phyloP scores from a whole-genome alignment of 129 eudicot species.

The Artemisia annua region DNA sequence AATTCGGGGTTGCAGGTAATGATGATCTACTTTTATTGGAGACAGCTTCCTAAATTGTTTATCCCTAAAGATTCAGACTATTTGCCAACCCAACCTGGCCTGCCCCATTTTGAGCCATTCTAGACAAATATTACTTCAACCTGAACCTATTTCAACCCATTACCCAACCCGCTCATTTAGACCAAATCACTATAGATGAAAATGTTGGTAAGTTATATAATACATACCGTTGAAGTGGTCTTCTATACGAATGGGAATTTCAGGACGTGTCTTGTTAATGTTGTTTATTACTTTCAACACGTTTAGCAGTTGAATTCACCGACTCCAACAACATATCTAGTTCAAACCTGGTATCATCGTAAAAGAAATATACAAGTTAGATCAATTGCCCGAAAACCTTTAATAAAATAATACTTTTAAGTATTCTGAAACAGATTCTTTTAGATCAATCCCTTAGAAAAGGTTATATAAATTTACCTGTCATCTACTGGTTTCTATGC shows the following conservation, averaged over 20 bases:
- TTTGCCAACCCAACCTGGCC: no score
- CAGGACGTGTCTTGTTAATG: constrained; percentile 53
- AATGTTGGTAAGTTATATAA: background rate
- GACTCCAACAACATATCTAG: constrained; percentile 98
- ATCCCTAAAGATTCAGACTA: no score
- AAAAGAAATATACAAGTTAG: background rate
- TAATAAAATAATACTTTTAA: background rate
- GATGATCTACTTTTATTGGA: background rate
- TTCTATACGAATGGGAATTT: constrained; percentile 62
- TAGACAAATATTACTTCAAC: no score
- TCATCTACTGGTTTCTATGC: constrained; percentile 99
- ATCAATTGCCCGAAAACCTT: no score
- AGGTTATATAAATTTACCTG: constrained; percentile 45
- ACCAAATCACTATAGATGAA: background rate
- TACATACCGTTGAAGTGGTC: constrained; percentile 76
- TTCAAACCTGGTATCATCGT: constrained; percentile 68
- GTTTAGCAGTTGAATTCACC: constrained; percentile 78
- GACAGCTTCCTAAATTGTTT: no score
- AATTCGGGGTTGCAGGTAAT: background rate
- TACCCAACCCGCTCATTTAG: no score
- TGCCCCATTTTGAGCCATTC: no score
- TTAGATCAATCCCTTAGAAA: background rate
- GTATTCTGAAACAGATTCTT: background rate
- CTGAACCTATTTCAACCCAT: no score
- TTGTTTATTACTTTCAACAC: constrained; percentile 69